Evolutionary conservation across 768 basidiomycete species (phyloP).

Genomic region (Boletus speciosus): DNA sequence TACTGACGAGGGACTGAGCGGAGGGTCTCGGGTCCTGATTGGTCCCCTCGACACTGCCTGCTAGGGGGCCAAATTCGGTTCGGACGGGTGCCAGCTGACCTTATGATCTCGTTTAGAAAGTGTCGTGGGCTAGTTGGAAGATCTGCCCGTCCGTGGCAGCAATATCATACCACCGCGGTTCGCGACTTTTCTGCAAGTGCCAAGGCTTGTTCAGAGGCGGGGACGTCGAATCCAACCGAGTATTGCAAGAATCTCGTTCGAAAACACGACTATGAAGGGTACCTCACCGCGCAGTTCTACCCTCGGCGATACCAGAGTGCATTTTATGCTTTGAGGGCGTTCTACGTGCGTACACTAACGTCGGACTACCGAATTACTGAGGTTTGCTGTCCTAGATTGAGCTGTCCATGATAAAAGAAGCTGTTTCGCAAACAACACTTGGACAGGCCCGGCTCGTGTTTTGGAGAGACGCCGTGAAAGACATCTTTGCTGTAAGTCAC

Average conservation of each 20-base stretch:
- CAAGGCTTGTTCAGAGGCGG: conserved; percentile 11
- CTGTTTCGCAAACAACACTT: conserved; percentile 66
- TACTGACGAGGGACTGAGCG: conserved; percentile 3
- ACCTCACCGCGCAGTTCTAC: conserved; percentile 66
- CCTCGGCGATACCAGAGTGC: conserved; percentile 61
- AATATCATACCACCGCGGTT: background rate
- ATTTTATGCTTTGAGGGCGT: conserved; percentile 79
- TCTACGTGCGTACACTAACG: conserved; percentile 57
- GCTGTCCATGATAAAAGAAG: conserved; percentile 71
- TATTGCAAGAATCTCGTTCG: conserved; percentile 73
- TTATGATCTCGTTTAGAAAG: conserved; percentile 20
- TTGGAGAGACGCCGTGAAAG: conserved; percentile 78
- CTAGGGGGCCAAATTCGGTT: conserved; percentile 7
- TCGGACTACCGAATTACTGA: conserved; percentile 5
- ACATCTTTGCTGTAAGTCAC: conserved; percentile 54
- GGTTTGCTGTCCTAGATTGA: conserved; percentile 52
- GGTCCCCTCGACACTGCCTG: conserved; percentile 24
- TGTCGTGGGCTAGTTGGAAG: conserved; percentile 7
- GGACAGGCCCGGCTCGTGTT: conserved; percentile 87
- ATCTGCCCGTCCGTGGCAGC: conserved; percentile 10
- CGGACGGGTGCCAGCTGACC: background rate
- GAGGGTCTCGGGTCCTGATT: conserved; percentile 5
- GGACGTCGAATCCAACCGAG: conserved; percentile 41
- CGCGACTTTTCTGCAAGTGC: conserved; percentile 14
- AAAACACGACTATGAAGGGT: conserved; percentile 82